Percentiles rank a stretch among this genome's conserved stretches.
Evolutionary conservation across 2,329 filamentous ascomycete species (phyloP).

Genomic region (Aspergillus fischeri): DNA sequence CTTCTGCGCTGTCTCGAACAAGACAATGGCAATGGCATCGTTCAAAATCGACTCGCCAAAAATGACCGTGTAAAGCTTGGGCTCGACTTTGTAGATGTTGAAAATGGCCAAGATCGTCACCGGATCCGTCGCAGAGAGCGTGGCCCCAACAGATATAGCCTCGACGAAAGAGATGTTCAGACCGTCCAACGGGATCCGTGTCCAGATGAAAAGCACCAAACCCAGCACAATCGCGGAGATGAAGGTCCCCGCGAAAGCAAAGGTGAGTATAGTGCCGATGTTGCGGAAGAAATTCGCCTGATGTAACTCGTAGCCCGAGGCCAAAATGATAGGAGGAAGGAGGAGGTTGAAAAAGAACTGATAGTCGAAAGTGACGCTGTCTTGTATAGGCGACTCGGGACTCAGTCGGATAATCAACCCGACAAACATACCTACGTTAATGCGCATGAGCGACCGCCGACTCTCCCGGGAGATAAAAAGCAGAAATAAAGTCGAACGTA

Average conservation of each 20-base stretch:
- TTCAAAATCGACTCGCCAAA: conserved; percentile 98
- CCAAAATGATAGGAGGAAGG: conserved; percentile 95
- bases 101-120: conserved; percentile 98
- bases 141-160: conserved; percentile 93
- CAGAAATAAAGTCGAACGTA: conserved; percentile 33
- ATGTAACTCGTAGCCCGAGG: conserved; percentile 94
- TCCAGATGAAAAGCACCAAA: conserved; percentile 82
- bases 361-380: conserved; percentile 93
- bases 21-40: conserved; percentile 95
- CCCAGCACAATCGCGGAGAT: conserved; percentile 95
- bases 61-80: conserved; percentile 96
- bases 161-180: conserved; percentile 88
- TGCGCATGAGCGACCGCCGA: conserved; percentile 6
- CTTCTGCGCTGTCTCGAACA: conserved; percentile 95
- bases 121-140: conserved; percentile 91
- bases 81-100: conserved; percentile 98
- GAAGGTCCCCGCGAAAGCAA: conserved; percentile 95
- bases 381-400: conserved; percentile 77
- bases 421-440: conserved; percentile 76
- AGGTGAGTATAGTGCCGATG: conserved; percentile 93
- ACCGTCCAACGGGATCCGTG: conserved; percentile 77
- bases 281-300: conserved; percentile 99
- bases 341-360: conserved; percentile 99
- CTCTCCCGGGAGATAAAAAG: neutral
- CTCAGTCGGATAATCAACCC: conserved; percentile 81